Evolutionary conservation across 768 basidiomycete species (phyloP).

Genomic region (Russula abietina): DNA sequence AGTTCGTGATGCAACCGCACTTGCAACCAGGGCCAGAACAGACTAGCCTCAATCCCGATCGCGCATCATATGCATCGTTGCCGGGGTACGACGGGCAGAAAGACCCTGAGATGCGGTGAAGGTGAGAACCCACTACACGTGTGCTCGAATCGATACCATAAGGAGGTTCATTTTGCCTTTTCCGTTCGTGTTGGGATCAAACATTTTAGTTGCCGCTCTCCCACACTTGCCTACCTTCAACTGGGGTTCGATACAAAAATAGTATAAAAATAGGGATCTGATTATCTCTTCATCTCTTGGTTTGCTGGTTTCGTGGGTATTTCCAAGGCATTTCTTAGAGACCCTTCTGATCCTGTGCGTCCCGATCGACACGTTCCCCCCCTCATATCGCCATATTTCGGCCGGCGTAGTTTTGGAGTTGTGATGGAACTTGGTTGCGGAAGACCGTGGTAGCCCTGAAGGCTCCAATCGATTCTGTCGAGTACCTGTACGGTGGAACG

Average conservation of each 20-base stretch:
- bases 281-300: background rate
- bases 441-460: background rate
- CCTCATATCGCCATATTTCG: background rate
- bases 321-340: background rate
- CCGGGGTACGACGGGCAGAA: background rate
- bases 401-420: background rate
- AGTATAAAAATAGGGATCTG: background rate
- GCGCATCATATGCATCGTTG: too few species aligned
- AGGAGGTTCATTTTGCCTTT: background rate
- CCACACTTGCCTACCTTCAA: background rate
- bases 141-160: background rate
- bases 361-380: background rate
- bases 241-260: background rate
- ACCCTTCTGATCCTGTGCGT: background rate
- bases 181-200: background rate
- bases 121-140: background rate
- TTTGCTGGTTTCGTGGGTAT: background rate
- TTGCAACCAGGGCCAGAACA: background rate
- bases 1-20: background rate
- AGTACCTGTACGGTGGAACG: background rate
- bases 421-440: background rate
- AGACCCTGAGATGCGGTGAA: background rate
- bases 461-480: background rate
- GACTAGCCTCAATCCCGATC: background rate
- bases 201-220: background rate